A percentile compares a stretch with the other conserved stretches of the same genome.
Evolutionary conservation across 83 land plant species (phyloP).

Genomic region (Diphasiastrum complanatum): DNA sequence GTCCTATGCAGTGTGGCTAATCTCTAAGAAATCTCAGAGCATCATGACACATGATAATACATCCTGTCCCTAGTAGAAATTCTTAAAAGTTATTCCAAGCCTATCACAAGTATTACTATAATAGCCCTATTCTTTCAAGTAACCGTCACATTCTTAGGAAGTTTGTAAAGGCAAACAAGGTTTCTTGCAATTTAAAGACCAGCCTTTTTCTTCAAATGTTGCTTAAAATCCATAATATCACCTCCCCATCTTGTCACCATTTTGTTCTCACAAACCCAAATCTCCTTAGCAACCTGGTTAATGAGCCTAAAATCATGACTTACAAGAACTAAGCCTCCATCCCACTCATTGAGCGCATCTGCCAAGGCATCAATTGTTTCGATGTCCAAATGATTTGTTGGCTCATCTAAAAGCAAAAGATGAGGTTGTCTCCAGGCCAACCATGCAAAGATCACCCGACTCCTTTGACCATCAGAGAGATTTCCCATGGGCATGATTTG

Average conservation of each 20-base stretch:
- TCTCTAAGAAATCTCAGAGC: too few species aligned
- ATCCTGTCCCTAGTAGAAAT: too few species aligned
- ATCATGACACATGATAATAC: too few species aligned
- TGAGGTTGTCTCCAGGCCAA: constrained; percentile 86
- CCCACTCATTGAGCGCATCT: constrained; percentile 96
- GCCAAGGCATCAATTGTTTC: constrained; percentile 93
- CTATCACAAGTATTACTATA: too few species aligned
- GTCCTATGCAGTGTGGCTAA: too few species aligned
- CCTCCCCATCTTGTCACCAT: constrained; percentile 79
- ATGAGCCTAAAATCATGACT: constrained; percentile 96
- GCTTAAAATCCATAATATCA: constrained; percentile 90
- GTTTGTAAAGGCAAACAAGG: too few species aligned
- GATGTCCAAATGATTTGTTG: constrained; percentile 92
- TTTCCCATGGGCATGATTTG: constrained; percentile 97
- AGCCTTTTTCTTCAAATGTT: constrained; percentile 69
- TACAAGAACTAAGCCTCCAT: constrained; percentile 91
- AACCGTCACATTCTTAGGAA: too few species aligned
- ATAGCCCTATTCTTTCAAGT: too few species aligned
- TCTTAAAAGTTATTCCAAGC: too few species aligned
- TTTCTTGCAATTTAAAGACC: constrained; percentile 41
- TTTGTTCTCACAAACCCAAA: constrained; percentile 95
- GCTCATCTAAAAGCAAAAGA: constrained; percentile 77
- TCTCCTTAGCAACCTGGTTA: constrained; percentile 93
- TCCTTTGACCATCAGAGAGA: constrained; percentile 86
- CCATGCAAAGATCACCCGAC: constrained; percentile 96